Evolutionary conservation across 163 green algal species (phyloP), one percentile per base, ranked within the genome.

Genomic region (Coccomyxa subellipsoidea): DNA sequence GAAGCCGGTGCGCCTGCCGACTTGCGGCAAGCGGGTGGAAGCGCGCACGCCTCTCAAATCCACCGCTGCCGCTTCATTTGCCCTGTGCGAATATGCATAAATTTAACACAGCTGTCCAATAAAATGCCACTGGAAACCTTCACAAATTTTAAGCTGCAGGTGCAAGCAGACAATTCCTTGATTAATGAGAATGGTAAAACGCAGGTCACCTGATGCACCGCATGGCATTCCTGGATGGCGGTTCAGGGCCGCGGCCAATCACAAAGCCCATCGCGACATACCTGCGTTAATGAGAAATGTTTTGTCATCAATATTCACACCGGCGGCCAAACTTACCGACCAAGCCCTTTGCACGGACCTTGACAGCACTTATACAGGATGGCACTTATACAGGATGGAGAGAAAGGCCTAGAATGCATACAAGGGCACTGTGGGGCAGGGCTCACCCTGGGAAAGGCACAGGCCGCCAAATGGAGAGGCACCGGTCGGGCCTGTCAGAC

Each of bases 381-480:
- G n/a, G n/a, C n/a, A n/a, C n/a, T n/a, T n/a, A n/a, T n/a, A n/a
- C n/a, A n/a, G n/a, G n/a, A 73, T 73, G 6, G 32, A 32, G 66
- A 73, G 6, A 73, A 6, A 59, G 4, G 47, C 15, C 47, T 18
- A n/a, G n/a, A n/a, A n/a, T n/a, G n/a, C n/a, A n/a, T n/a, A n/a
- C 47, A 6, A 27, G 47, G 21, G 47, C 23, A 59, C 47, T 2
- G 18, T 36, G 27, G 31, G n/a, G 66, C n/a, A 73, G 4, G 66
- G 66, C 81, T 38, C 88, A 96, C 82, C 93, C 93, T 0, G 88
- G 80, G 5, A 85, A 84, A 8, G 94, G 80, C 31, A 95, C 81
- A 0, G 93, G 92, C 54, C 85, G 83, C 93, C 92, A 97, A n/a
- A 98, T 81, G 47, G 72, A 87, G 29, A 97, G 83, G 9, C 80